Conservation (phyloP, 1,284 basidiomycete species). For the Pyrrhoderma noxium region DNA sequence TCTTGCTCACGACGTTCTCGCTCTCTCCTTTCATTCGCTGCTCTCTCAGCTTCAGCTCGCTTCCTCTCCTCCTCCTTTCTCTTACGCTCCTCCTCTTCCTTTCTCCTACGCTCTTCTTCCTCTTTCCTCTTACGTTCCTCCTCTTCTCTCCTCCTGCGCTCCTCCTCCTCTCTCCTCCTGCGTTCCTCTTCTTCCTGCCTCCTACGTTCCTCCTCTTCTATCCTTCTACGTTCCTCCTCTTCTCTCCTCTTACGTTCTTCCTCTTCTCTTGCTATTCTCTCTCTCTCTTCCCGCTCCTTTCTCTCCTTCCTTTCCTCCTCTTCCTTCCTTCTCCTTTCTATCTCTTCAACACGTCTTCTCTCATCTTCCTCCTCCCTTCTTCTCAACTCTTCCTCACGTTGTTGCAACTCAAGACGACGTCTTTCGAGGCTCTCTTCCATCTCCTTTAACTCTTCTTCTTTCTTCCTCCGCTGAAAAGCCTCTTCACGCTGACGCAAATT, state of each 20-base stretch:
- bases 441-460: slow-evolving; percentile 10
- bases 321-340: slow-evolving; percentile 1
- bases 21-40: background rate
- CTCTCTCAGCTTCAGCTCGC: slow-evolving; percentile 9
- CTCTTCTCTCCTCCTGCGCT: slow-evolving; percentile 7
- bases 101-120: slow-evolving; percentile 17
- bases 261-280: slow-evolving; percentile 1
- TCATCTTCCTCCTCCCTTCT: slow-evolving; percentile 12
- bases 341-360: slow-evolving; percentile 1
- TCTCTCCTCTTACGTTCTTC: slow-evolving; percentile 4
- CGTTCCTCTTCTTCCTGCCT: slow-evolving; percentile 5
- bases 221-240: slow-evolving; percentile 6
- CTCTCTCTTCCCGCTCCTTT: slow-evolving; percentile 9
- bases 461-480: slow-evolving; percentile 3
- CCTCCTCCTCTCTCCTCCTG: background rate
- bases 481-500: slow-evolving; percentile 10
- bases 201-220: slow-evolving; percentile 6
- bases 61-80: slow-evolving; percentile 11
- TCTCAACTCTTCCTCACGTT: slow-evolving; percentile 14
- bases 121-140: slow-evolving; percentile 3
- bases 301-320: slow-evolving; percentile 7
- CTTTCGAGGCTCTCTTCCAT: slow-evolving; percentile 10
- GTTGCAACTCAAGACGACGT: slow-evolving; percentile 6
- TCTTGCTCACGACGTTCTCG: background rate
- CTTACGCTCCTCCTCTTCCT: slow-evolving; percentile 14